phyloP scores from a whole-genome alignment of 306 rosid species.

The Prunus mongolica region DNA sequence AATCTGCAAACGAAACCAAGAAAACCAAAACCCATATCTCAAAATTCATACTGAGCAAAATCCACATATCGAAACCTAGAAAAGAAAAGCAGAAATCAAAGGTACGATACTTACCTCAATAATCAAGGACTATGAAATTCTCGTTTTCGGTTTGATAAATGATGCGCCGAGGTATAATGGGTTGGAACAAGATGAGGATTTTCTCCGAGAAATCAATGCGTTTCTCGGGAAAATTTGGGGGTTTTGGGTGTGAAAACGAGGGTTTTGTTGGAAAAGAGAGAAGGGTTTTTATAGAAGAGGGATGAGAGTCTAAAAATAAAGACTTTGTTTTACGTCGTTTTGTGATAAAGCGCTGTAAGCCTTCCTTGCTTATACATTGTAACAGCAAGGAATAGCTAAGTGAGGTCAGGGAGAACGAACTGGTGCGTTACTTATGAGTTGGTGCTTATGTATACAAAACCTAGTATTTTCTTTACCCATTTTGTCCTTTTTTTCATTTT shows the following conservation, averaged over 20 bases:
- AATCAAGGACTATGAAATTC: background rate
- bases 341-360: background rate
- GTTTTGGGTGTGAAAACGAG: background rate
- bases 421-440: too few relatives aligned
- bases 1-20: slow-evolving; percentile 18
- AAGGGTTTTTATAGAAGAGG: background rate
- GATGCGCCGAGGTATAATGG: background rate
- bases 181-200: background rate
- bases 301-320: background rate
- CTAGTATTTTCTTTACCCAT: background rate
- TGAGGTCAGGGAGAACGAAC: background rate
- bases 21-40: background rate
- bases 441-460: background rate
- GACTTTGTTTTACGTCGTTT: background rate
- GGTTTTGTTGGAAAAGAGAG: background rate
- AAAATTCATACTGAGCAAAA: background rate
- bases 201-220: background rate
- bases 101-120: slow-evolving; percentile 9
- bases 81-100: background rate
- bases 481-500: background rate
- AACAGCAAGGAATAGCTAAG: slow-evolving; percentile 5
- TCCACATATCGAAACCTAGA: slow-evolving; percentile 1
- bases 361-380: slow-evolving; percentile 7
- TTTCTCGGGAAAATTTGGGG: background rate
- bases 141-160: background rate